Conservation (phyloP, 2,329 filamentous ascomycete genomes). For the Aspergillus sp. region DNA sequence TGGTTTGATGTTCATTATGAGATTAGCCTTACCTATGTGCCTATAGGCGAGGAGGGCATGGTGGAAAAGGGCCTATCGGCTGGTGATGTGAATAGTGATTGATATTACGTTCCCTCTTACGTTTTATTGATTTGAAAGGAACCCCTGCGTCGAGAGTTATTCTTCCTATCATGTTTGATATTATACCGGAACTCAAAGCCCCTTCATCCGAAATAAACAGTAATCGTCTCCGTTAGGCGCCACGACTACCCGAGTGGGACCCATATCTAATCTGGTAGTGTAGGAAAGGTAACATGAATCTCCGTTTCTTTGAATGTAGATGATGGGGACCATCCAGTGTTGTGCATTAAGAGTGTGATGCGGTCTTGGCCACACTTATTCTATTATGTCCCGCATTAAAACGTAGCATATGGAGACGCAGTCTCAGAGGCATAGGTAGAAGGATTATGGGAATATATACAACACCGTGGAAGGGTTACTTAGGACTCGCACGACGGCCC, state of each 20-base stretch:
- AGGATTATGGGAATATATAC: not conserved
- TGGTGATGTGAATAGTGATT: too few relatives aligned
- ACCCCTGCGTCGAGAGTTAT: not conserved
- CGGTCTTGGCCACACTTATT: not conserved
- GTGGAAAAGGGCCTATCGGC: too few relatives aligned
- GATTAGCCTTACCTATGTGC: too few relatives aligned
- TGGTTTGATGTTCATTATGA: too few relatives aligned
- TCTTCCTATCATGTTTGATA: not conserved
- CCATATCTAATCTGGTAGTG: not conserved
- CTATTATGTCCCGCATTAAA: not conserved
- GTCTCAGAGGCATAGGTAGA: not conserved
- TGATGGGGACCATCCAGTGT: not conserved
- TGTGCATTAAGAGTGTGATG: not conserved
- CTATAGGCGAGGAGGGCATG: too few relatives aligned
- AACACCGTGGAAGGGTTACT: not conserved
- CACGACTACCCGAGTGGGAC: not conserved
- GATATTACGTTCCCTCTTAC: not conserved
- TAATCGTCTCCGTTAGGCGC: not conserved
- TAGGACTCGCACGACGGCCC: conserved; percentile 80
- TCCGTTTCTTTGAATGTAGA: not conserved
- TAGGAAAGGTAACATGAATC: not conserved
- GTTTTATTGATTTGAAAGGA: not conserved
- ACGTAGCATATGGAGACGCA: not conserved
- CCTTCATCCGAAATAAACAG: not conserved
- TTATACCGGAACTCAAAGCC: not conserved